Conservation (phyloP, 768 basidiomycete species). For the Vararia minispora region DNA sequence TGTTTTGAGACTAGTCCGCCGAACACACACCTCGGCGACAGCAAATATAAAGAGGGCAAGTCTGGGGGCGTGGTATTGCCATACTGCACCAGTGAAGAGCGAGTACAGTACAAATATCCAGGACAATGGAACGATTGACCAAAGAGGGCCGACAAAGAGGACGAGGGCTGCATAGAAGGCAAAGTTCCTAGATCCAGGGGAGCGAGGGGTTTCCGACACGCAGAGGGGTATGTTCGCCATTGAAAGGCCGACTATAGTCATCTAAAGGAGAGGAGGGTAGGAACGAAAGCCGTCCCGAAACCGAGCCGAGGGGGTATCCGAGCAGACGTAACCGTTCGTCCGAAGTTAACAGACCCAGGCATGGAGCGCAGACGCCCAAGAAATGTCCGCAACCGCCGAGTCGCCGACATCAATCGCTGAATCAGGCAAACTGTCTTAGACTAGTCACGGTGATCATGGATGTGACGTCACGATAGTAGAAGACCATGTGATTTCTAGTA, state of each 20-base stretch:
- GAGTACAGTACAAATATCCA: constrained; percentile 51
- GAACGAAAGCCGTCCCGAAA: too few species aligned
- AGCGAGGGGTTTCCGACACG: constrained; percentile 22
- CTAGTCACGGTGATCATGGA: too few species aligned
- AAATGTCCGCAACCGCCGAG: too few species aligned
- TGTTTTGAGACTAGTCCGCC: neutral
- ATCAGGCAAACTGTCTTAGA: too few species aligned
- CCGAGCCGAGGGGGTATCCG: too few species aligned
- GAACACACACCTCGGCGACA: constrained; percentile 40
- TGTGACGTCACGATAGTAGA: too few species aligned
- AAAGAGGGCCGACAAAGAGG: constrained; percentile 47
- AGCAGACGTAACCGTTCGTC: too few species aligned
- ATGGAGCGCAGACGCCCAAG: too few species aligned
- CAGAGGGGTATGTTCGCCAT: constrained; percentile 7
- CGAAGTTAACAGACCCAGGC: too few species aligned
- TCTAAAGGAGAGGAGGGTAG: neutral
- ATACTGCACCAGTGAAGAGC: constrained; percentile 31
- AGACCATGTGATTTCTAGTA: too few species aligned
- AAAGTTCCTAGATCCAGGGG: constrained; percentile 26
- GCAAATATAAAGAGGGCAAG: constrained; percentile 35
- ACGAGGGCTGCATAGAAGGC: constrained; percentile 54
- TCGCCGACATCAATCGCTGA: too few species aligned
- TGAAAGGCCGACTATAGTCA: neutral
- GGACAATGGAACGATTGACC: constrained; percentile 48
- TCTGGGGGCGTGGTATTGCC: constrained; percentile 28